Base-by-base conservation (phyloP, 2,329 filamentous ascomycete genomes). In the Verticillium nonalfalfae region DNA sequence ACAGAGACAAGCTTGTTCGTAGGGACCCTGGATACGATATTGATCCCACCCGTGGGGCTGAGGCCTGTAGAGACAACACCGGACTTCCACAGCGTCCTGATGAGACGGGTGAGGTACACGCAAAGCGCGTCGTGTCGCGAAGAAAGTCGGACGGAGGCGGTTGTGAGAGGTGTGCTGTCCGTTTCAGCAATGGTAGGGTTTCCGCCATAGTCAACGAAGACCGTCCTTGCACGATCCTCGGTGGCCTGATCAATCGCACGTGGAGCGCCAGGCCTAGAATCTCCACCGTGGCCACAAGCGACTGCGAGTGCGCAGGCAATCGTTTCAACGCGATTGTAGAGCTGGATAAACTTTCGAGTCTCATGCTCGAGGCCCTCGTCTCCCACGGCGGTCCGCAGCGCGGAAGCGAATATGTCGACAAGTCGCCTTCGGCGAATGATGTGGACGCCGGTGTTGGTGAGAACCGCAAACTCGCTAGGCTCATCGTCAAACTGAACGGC, bases 401-500 rank as follows among this genome's bases (percentile, higher is more conserved):
- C 85, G 0, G 90, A 85, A 3, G 94, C 93, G 73, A 99, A 96
- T 9, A 96, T 90, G 71, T 99, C 95, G 1, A 98, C 93, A 5
- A 98, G 82, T 60, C 95, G 84, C 69, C 92, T 85, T 58, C 95
- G 83, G 60, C 92, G 88, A 60, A 98, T 85, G 7, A 96, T 84
- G 69, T 97, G 92, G 59, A 99, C 86, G 2, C 95, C 95, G 14
- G 86, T 92, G 68, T 95, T 96, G 36, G 95, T 98, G 60, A 99
- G 81, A 56, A 99, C 86, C 1, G 94, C 95, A 65, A 98, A 87
- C 71, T 99, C 94, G 58, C 89, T 87, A 0, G 90, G 84, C 0
- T 87, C 81, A 63, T 90, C 83, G 69, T 99, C 95, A 68, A 95
- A 99, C 68, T 99, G 96, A n/a, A 96, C 90, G 1, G 95, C 92